These are phyloP conservation scores for Brettanomyces bruxellensis DNA, from an alignment of 805 yeast species.

Conservation along the genomic window DNA sequence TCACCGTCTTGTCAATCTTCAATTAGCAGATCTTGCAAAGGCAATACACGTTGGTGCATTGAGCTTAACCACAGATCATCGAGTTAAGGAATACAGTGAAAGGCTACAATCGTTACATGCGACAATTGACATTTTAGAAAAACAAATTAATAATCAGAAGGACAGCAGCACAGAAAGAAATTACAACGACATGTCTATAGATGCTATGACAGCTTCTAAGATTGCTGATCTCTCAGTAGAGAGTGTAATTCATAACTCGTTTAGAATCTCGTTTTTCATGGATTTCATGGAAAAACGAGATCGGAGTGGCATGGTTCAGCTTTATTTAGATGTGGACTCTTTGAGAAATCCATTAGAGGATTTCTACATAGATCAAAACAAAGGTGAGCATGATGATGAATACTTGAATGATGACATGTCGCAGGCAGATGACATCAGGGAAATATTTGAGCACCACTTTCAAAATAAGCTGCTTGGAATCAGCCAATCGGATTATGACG, in stretches of 20 bases:
- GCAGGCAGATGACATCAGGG: slow-evolving; percentile 43
- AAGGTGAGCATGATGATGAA: slow-evolving; percentile 16
- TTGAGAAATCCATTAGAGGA: slow-evolving; percentile 69
- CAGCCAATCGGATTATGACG: slow-evolving; percentile 17
- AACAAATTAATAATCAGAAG: not conserved
- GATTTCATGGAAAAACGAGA: slow-evolving; percentile 45
- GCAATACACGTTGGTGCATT: slow-evolving; percentile 18
- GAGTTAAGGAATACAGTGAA: slow-evolving; percentile 10
- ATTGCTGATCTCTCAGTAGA: slow-evolving; percentile 24
- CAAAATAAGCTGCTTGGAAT: slow-evolving; percentile 22
- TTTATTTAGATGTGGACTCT: slow-evolving; percentile 59
- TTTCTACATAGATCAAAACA: slow-evolving; percentile 16
- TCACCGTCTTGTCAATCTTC: slow-evolving; percentile 37
- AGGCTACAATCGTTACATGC: slow-evolving; percentile 13
- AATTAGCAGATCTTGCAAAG: slow-evolving; percentile 31
- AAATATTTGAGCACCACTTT: slow-evolving; percentile 38
- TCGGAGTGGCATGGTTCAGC: slow-evolving; percentile 40
- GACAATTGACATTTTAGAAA: slow-evolving; percentile 12
- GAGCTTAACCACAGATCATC: slow-evolving; percentile 1
- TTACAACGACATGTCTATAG: not conserved
- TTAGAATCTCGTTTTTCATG: slow-evolving; percentile 38
- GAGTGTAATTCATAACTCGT: slow-evolving; percentile 41
- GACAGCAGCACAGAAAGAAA: not conserved
- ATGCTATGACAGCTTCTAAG: slow-evolving; percentile 5
- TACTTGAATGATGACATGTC: slow-evolving; percentile 22